Evolutionary conservation across 148 eudicot species (phyloP), one percentile per base, ranked within the genome.

Genomic region (Fagopyrum tataricum): DNA sequence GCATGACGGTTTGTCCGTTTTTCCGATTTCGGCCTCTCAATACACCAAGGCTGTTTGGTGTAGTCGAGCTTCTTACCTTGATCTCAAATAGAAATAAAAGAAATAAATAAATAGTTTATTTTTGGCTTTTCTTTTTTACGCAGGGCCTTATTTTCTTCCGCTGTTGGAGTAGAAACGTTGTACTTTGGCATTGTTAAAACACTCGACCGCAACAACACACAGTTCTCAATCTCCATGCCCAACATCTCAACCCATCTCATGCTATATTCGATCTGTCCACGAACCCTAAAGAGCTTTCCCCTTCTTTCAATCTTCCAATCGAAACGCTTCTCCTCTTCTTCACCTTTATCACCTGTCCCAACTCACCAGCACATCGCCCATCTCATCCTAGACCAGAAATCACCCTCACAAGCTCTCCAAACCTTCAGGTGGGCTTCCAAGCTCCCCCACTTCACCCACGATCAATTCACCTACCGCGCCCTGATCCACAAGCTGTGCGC

Each of bases 381-480:
- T 70, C 84, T 95, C 43, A 85, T 95, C 26, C 74, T 86, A 48
- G 97, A 92, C 12, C 94, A 90, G 73, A 88, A 82, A 72, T 79
- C 94, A 23, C 72, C 91, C 13, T 44, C 79, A 4, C 80, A 85
- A 82, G 91, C 93, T 31, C 82, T 95, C 70, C 76, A 88, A 75
- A 95, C 97, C 58, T 95, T 95, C 80, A 81, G 77, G 87, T 92
- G 99, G 99, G 99, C 99, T 26, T 87, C 97, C 18, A 82, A 82
- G 39, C 67, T 92, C 70, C 92, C 94, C 77, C 71, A 81, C 80
- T 95, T 95, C 78, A 77, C 84, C 52, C 99, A 92, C 81, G 82
- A 76, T 53, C 89, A 81, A 20, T 84, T 90, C 58, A 95, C 96
- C 3, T 92, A 88, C 82, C 77, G 97, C 67, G 97, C 88, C 46